Evolutionary conservation across 2,329 filamentous ascomycete genomes (phyloP).

Genomic region (Colletotrichum nymphaeae): DNA sequence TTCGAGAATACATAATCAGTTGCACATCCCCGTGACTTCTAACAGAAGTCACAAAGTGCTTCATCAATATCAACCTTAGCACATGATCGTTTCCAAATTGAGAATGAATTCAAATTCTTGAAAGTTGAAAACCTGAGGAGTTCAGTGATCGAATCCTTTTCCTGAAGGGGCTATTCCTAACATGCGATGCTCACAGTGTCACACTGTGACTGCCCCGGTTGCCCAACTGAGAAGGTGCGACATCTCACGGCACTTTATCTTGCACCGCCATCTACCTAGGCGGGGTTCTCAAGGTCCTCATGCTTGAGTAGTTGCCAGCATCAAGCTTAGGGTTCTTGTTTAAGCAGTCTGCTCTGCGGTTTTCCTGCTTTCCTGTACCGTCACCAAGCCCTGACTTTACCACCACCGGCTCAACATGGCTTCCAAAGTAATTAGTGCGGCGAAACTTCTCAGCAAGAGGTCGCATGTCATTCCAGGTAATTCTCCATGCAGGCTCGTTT

Average conservation of each 20-base stretch:
- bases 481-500: not conserved
- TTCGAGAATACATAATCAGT: not conserved
- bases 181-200: not conserved
- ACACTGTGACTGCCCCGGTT: constrained; percentile 22
- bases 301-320: not conserved
- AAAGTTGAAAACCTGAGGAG: not conserved
- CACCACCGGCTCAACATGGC: constrained; percentile 12
- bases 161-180: not conserved
- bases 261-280: not conserved
- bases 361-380: not conserved
- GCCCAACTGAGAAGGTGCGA: constrained; percentile 32
- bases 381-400: not conserved
- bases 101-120: not conserved
- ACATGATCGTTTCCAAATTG: not conserved
- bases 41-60: not conserved
- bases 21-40: not conserved
- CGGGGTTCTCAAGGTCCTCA: constrained; percentile 18
- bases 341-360: not conserved
- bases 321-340: not conserved
- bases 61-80: no score
- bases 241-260: constrained; percentile 21
- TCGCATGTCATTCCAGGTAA: constrained; percentile 52
- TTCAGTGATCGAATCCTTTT: not conserved
- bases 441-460: constrained; percentile 54
- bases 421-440: constrained; percentile 45